phyloP scores from a whole-genome alignment of 768 basidiomycete genomes.

The Amyloporia xantha region DNA sequence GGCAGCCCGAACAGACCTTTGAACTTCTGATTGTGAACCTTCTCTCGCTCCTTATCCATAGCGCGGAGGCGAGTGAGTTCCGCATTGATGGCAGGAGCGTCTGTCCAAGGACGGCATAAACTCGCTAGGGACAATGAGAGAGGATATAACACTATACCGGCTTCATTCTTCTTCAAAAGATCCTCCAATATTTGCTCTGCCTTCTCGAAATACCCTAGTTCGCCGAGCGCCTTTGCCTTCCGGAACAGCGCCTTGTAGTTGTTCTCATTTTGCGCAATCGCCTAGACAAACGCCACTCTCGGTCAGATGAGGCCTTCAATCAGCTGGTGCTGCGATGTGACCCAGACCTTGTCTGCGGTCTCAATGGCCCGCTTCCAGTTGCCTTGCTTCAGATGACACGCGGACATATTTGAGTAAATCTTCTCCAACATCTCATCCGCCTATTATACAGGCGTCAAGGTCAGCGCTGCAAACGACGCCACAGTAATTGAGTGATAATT shows the following conservation, averaged over 20 bases:
- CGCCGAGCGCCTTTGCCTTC: constrained; percentile 74
- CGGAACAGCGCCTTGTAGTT: constrained; percentile 79
- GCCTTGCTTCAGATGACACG: constrained; percentile 71
- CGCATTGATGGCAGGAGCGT: constrained; percentile 49
- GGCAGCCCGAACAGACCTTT: constrained; percentile 42
- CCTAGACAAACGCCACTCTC: constrained; percentile 34
- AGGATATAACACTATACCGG: constrained; percentile 32
- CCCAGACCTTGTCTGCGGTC: constrained; percentile 67
- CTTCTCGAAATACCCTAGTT: constrained; percentile 71
- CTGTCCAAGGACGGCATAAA: constrained; percentile 25
- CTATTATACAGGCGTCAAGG: constrained; percentile 31
- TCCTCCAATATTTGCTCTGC: constrained; percentile 61
- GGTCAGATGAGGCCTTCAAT: neutral
- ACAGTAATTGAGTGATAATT: constrained; percentile 7
- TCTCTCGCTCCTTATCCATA: constrained; percentile 63
- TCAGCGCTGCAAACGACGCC: neutral
- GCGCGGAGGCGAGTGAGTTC: constrained; percentile 57
- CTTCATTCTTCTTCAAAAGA: constrained; percentile 53
- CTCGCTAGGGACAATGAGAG: neutral
- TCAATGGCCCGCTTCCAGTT: constrained; percentile 78
- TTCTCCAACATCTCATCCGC: constrained; percentile 72
- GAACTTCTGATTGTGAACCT: constrained; percentile 59
- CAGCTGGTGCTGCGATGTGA: too few species aligned
- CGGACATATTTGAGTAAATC: constrained; percentile 81
- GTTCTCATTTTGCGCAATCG: constrained; percentile 63